A percentile compares a stretch with the other conserved stretches of the same genome.
phyloP scores from a whole-genome alignment of 768 basidiomycete genomes.

The Tricholoma furcatifolium region DNA sequence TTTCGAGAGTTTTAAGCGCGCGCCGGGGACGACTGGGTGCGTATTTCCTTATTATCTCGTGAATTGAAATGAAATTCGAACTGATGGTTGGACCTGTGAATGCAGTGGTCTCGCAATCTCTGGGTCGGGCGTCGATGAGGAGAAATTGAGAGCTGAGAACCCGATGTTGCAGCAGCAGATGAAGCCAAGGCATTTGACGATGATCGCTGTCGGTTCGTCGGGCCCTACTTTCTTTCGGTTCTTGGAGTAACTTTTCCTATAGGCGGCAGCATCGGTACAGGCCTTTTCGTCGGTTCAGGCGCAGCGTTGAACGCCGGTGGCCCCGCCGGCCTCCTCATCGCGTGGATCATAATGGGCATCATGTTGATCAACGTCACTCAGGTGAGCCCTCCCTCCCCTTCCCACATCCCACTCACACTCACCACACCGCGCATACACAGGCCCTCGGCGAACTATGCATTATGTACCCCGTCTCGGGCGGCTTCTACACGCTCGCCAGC shows the following conservation, averaged over 20 bases:
- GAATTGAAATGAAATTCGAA: too few relatives aligned
- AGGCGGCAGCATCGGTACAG: conserved; percentile 50
- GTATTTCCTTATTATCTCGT: too few relatives aligned
- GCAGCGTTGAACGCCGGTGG: conserved; percentile 37
- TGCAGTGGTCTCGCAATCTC: conserved; percentile 37
- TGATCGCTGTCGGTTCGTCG: conserved; percentile 50
- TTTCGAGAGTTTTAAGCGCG: conserved; percentile 45
- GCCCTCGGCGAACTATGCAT: conserved; percentile 51
- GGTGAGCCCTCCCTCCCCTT: too few relatives aligned
- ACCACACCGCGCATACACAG: too few relatives aligned
- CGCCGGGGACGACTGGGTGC: too few relatives aligned
- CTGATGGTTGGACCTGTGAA: too few relatives aligned
- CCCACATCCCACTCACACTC: too few relatives aligned
- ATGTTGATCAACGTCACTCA: too few relatives aligned
- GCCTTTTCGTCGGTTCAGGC: conserved; percentile 48
- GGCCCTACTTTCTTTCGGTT: not conserved
- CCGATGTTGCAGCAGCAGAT: conserved; percentile 49
- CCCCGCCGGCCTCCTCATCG: conserved; percentile 41
- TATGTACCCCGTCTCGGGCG: conserved; percentile 47
- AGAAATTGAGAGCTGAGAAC: too few relatives aligned
- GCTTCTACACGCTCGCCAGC: conserved; percentile 45
- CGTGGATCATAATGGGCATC: too few relatives aligned
- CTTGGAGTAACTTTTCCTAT: not conserved
- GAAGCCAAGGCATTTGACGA: conserved; percentile 44
- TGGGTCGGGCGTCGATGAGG: conserved; percentile 35